Evolutionary conservation across 2,329 filamentous ascomycete genomes (phyloP).

Genomic region (Fusarium bactridioides): DNA sequence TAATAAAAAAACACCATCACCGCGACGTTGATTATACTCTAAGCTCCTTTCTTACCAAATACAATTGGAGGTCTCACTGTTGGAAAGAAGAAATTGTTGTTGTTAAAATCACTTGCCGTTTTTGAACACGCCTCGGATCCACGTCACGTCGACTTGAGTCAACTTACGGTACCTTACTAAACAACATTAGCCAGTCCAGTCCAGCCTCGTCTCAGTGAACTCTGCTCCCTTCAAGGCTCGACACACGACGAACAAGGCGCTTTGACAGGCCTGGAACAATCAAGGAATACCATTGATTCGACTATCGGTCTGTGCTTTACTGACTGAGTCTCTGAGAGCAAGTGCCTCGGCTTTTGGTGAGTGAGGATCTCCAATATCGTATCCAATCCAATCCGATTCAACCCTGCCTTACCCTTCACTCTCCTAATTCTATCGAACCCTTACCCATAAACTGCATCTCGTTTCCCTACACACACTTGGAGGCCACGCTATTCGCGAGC

Average conservation of each 20-base stretch:
- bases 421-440: constrained; percentile 22
- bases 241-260: neutral
- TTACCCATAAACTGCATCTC: constrained; percentile 13
- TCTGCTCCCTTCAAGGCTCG: constrained; percentile 3
- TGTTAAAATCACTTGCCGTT: constrained; percentile 2
- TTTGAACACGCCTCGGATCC: constrained; percentile 22
- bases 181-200: constrained; percentile 16
- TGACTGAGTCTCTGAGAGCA: constrained; percentile 4
- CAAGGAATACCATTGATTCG: neutral
- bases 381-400: constrained; percentile 19
- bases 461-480: constrained; percentile 13
- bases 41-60: neutral
- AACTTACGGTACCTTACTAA: neutral
- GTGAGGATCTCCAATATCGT: constrained; percentile 18
- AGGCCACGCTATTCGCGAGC: neutral
- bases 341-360: constrained; percentile 34
- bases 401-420: constrained; percentile 4
- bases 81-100: neutral
- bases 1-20: constrained; percentile 6
- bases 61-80: neutral
- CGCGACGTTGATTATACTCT: neutral
- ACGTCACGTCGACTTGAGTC: constrained; percentile 25
- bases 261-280: neutral
- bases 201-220: constrained; percentile 26
- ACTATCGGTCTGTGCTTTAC: constrained; percentile 17